Conservation (phyloP, 2,329 filamentous ascomycete genomes). For the Cladorrhinum sp. region DNA sequence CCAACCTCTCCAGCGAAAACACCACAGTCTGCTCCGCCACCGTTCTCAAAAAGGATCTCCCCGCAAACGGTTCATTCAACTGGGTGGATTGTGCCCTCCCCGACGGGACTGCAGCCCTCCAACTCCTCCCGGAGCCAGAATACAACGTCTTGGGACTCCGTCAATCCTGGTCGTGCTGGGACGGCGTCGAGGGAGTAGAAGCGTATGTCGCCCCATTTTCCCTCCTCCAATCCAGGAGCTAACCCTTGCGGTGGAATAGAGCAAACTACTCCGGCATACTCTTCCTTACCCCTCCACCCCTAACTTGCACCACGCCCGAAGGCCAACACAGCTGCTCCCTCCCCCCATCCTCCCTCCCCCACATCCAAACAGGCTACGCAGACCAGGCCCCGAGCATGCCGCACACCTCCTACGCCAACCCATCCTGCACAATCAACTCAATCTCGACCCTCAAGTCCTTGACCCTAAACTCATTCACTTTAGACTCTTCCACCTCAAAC, state of each 20-base stretch:
- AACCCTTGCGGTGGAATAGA: constrained; percentile 3
- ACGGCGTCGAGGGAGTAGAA: constrained; percentile 17
- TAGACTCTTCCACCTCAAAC: constrained; percentile 5
- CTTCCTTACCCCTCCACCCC: constrained; percentile 4
- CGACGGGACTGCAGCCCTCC: neutral
- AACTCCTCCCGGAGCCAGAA: constrained; percentile 15
- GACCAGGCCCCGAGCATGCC: constrained; percentile 18
- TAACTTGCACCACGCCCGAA: neutral
- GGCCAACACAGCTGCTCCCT: constrained; percentile 17
- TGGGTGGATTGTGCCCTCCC: constrained; percentile 10
- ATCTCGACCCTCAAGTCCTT: constrained; percentile 20
- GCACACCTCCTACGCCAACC: constrained; percentile 19
- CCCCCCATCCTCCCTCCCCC: neutral
- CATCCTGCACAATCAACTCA: constrained; percentile 25
- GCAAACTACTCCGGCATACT: constrained; percentile 17
- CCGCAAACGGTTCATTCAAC: neutral
- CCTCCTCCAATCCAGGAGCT: too few relatives aligned
- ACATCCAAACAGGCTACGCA: constrained; percentile 21
- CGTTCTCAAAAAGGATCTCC: neutral
- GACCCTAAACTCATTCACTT: constrained; percentile 5
- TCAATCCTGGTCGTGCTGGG: constrained; percentile 23
- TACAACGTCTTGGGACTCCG: constrained; percentile 20
- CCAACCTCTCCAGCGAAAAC: constrained; percentile 15
- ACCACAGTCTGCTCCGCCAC: constrained; percentile 6
- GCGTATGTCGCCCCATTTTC: constrained; percentile 13